Evolutionary conservation across 2,329 filamentous ascomycete species (phyloP).

Genomic region (Pyrenophora tritici-repentis): DNA sequence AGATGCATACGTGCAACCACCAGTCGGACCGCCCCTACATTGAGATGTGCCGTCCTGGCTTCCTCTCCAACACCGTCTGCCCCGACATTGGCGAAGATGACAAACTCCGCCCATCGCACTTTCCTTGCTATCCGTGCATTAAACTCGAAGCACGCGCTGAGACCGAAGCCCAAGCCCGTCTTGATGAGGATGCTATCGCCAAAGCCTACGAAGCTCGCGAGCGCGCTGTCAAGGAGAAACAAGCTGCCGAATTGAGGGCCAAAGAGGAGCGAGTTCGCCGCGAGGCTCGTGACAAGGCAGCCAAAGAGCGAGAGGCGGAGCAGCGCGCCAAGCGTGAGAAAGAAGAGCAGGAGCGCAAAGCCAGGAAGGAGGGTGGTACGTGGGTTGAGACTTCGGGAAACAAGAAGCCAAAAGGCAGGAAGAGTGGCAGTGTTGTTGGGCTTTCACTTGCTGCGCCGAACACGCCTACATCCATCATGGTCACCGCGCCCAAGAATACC

Average conservation of each 20-base stretch:
- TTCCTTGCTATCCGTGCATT: conserved; percentile 33
- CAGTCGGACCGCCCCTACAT: conserved; percentile 27
- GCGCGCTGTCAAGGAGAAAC: conserved; percentile 11
- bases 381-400: conserved; percentile 27
- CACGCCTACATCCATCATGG: conserved; percentile 11
- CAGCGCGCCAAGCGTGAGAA: conserved; percentile 13
- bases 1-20: conserved; percentile 29
- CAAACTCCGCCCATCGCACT: conserved; percentile 21
- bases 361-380: conserved; percentile 24
- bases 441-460: neutral
- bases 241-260: conserved; percentile 14
- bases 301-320: conserved; percentile 26
- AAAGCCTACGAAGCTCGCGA: conserved; percentile 19
- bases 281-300: conserved; percentile 29
- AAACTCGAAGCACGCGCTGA: conserved; percentile 19
- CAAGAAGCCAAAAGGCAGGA: conserved; percentile 24
- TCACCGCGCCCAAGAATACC: conserved; percentile 8
- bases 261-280: conserved; percentile 31
- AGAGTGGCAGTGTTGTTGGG: conserved; percentile 4
- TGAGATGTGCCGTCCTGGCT: conserved; percentile 29
- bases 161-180: conserved; percentile 8
- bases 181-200: conserved; percentile 6
- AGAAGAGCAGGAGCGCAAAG: conserved; percentile 21
- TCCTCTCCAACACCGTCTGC: conserved; percentile 28
- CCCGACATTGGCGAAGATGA: conserved; percentile 18